Conservation (phyloP, 805 yeast species). For the Candida orba region DNA sequence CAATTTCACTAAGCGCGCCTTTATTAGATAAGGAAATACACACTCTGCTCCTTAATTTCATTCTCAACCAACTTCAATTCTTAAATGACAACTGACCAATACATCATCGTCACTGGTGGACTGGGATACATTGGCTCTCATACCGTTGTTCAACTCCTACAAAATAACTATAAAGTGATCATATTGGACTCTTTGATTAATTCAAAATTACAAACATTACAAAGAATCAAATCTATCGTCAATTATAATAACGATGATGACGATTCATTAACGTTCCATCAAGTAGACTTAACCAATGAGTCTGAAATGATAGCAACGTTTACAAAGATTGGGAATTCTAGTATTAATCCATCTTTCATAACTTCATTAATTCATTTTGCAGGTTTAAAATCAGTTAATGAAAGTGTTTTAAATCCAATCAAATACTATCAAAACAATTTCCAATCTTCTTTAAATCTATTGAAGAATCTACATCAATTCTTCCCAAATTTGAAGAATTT, state of each 20-base stretch:
- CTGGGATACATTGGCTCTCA: constrained; percentile 86
- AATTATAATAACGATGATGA: neutral
- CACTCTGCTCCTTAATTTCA: too few relatives aligned
- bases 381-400: constrained; percentile 79
- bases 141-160: constrained; percentile 57
- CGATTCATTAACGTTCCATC: constrained; percentile 13
- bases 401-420: constrained; percentile 61
- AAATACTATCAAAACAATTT: constrained; percentile 64
- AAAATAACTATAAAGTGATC: constrained; percentile 61
- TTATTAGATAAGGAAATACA: too few relatives aligned
- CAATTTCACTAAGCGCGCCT: too few relatives aligned
- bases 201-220: constrained; percentile 55
- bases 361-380: constrained; percentile 63
- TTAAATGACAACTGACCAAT: neutral
- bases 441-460: constrained; percentile 51
- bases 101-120: constrained; percentile 61
- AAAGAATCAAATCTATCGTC: constrained; percentile 5
- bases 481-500: constrained; percentile 35
- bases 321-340: constrained; percentile 20
- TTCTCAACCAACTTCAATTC: too few relatives aligned
- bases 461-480: constrained; percentile 31
- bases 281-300: constrained; percentile 54
- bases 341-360: constrained; percentile 29
- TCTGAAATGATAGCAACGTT: constrained; percentile 38
- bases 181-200: constrained; percentile 64